These are phyloP conservation scores for Diplocarpon mali DNA, from an alignment of 2,329 filamentous ascomycete species.

Conservation along the genomic window DNA sequence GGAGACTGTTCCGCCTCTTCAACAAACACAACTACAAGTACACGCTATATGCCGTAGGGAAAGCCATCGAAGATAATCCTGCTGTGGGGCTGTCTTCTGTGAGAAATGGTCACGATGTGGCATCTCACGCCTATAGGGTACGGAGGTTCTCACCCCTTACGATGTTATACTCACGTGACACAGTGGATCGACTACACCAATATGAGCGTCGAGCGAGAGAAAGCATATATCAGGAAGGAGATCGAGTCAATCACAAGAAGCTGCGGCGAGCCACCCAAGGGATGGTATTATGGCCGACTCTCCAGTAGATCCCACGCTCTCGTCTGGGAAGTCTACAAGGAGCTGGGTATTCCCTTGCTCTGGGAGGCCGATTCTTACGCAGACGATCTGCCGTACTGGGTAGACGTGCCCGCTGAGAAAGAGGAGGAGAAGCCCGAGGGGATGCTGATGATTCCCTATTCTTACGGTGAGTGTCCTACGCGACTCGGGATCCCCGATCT, in stretches of 20 bases:
- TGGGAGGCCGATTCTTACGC: conserved; percentile 41
- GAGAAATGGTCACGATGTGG: conserved; percentile 32
- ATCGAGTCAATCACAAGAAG: conserved; percentile 28
- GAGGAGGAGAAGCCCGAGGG: conserved; percentile 32
- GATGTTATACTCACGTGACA: not conserved
- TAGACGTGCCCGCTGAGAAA: conserved; percentile 39
- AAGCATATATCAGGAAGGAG: conserved; percentile 31
- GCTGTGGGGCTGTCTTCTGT: conserved; percentile 31
- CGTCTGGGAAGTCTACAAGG: conserved; percentile 38
- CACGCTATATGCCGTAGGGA: conserved; percentile 32
- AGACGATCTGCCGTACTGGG: conserved; percentile 45
- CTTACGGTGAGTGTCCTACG: conserved; percentile 27
- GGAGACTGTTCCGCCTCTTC: conserved; percentile 32
- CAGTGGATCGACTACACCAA: conserved; percentile 33
- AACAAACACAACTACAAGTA: conserved; percentile 33
- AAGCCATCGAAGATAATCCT: conserved; percentile 32
- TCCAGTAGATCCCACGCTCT: conserved; percentile 33
- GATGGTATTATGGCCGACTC: conserved; percentile 29
- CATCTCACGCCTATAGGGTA: conserved; percentile 30
- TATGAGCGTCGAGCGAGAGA: conserved; percentile 29
- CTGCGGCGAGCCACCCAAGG: conserved; percentile 27
- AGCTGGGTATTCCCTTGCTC: conserved; percentile 39
- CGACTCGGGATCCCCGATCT: no score
- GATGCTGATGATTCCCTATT: conserved; percentile 43
- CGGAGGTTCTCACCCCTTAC: no score